Evolutionary conservation across 495 filamentous ascomycete species (phyloP).

Genomic region (Penicillium silybi): DNA sequence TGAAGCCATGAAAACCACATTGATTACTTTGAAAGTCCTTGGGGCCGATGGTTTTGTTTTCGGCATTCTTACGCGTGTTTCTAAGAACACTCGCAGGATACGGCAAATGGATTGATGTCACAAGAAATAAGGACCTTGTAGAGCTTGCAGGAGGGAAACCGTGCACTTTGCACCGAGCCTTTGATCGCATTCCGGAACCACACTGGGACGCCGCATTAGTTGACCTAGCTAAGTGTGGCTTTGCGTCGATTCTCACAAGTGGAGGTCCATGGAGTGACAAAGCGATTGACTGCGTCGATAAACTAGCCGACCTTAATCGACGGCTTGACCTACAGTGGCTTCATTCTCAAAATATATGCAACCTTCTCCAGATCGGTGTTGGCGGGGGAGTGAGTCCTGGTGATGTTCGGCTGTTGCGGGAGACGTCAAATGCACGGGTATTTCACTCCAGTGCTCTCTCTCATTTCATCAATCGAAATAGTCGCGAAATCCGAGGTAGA

Average conservation of each 20-base stretch:
- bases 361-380: conserved; percentile 25
- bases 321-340: not conserved
- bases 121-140: conserved; percentile 36
- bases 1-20: conserved; percentile 34
- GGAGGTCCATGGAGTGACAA: conserved; percentile 32
- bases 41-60: conserved; percentile 52
- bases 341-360: not conserved
- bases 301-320: conserved; percentile 6
- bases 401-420: conserved; percentile 29
- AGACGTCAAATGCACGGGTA: conserved; percentile 19
- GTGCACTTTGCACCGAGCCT: conserved; percentile 54
- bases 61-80: conserved; percentile 31
- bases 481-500: not conserved
- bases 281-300: conserved; percentile 16
- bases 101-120: conserved; percentile 28
- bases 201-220: conserved; percentile 26
- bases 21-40: conserved; percentile 25
- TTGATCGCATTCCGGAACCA: conserved; percentile 37
- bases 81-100: not conserved
- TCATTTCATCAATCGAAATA: not conserved
- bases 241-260: conserved; percentile 44
- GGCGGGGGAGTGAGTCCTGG: conserved; percentile 38
- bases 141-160: conserved; percentile 32
- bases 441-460: conserved; percentile 44
- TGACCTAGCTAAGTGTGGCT: conserved; percentile 38